phyloP scores from a whole-genome alignment of 2,329 filamentous ascomycete genomes.

The Fusarium sp. region DNA sequence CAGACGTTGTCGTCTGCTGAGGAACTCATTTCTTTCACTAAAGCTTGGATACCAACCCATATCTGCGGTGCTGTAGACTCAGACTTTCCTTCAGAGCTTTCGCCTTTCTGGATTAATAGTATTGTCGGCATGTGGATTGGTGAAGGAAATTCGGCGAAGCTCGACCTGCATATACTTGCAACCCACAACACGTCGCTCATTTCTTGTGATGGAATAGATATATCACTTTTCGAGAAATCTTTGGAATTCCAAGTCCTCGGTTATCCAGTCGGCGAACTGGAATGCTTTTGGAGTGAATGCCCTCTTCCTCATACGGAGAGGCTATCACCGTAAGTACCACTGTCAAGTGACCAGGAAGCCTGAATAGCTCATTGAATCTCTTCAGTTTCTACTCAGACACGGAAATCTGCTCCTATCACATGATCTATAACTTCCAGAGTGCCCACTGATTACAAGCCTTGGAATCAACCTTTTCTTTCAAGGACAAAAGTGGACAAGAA shows the following conservation, averaged over 20 bases:
- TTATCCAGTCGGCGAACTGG: background rate
- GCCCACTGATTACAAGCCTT: background rate
- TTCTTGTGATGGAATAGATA: background rate
- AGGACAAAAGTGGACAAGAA: background rate
- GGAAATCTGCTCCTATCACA: background rate
- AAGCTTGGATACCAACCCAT: conserved; percentile 3
- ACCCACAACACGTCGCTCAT: background rate
- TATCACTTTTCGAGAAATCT: background rate
- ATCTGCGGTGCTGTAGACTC: background rate
- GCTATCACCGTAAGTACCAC: background rate
- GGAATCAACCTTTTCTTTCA: background rate
- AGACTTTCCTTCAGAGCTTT: background rate
- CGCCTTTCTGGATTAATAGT: background rate
- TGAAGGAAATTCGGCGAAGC: background rate
- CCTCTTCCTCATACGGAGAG: background rate
- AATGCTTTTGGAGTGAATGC: background rate
- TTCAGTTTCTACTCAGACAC: background rate
- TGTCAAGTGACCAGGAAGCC: accelerated
- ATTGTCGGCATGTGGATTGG: background rate
- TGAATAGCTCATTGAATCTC: background rate
- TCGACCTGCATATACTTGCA: background rate
- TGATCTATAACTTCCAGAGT: background rate
- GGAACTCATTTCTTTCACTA: background rate
- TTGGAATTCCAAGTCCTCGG: background rate
- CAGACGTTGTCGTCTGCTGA: background rate